Evolutionary conservation across 2,329 filamentous ascomycete genomes (phyloP), one percentile per base, ranked within the genome.

Genomic region (Aureobasidium sp.): DNA sequence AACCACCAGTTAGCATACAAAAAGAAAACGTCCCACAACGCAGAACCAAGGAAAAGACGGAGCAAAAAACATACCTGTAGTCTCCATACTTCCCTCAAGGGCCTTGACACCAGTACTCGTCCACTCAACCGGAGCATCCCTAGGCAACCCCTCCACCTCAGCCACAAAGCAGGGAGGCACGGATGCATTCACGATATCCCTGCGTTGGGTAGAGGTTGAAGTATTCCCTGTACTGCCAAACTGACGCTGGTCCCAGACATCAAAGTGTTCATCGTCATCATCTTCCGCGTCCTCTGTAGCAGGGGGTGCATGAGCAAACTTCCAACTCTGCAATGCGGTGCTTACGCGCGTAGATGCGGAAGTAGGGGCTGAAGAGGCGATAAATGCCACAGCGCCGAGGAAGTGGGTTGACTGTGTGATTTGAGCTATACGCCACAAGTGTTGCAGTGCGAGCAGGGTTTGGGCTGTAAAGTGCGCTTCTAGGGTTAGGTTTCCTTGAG

Each of bases 41-140:
- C n/a, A 43, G 1, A 25, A 15, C 7, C 10, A 43, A n/a, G 7
- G 1, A 21, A 5, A 15, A 23, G 19, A 23, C 2, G 21, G 1
- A 21, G 13, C 21, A 25, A 25, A 42, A 3, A 27, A 27, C 51
- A 13, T 43, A 57, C 60, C 51, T 49, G 31, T 49, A n/a, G 25
- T 50, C 40, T 33, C 46, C 1, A 61, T 13, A 38, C 9, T 17
- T 19, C 37, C 37, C 3, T n/a, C 35, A 3, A 11, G 53, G 3
- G 10, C 15, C 29, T 23, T 45, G 33, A 57, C 23, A 5, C 61
- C 63, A 31, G 50, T 50, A 45, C 57, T 60, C 2, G 58, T 66
- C 92, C 93, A 99, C 75, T 99, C 94, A 11, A 96, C 83, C 38
- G 79, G 79, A 29, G 87, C 87, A 17, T 77, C 78, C 21, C 89